A percentile compares a stretch with the other conserved stretches of the same genome.
phyloP scores from a whole-genome alignment of 768 basidiomycete species.

The Gymnopilus dilepis region DNA sequence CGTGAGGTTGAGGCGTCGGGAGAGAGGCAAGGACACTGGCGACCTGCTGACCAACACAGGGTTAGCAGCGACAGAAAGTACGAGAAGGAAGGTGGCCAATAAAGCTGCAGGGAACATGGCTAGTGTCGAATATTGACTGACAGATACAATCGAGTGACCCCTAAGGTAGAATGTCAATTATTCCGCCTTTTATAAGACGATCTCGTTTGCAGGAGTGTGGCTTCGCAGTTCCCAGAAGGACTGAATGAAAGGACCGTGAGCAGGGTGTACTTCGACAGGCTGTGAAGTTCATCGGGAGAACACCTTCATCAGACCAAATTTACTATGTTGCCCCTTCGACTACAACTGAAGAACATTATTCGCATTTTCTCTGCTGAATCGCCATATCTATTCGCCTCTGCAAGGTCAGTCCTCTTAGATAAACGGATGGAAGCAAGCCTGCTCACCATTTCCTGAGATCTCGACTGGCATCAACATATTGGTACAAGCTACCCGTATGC shows the following conservation, averaged over 20 bases:
- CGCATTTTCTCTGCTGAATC: neutral
- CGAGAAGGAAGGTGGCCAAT: conserved; percentile 50
- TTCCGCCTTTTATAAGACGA: neutral
- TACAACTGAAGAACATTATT: neutral
- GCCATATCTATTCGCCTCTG: neutral
- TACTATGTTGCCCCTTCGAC: neutral
- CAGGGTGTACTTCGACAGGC: neutral
- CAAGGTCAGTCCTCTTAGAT: neutral
- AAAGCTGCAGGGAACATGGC: conserved; percentile 37
- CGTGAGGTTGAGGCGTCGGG: conserved; percentile 56
- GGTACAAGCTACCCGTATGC: neutral
- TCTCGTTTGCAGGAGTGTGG: neutral
- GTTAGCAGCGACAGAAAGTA: conserved; percentile 49
- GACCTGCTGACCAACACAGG: conserved; percentile 47
- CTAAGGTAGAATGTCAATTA: neutral
- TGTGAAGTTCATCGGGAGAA: neutral
- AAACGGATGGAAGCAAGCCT: neutral
- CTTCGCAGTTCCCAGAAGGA: neutral
- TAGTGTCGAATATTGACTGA: neutral
- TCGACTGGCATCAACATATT: neutral
- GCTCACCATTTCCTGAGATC: neutral
- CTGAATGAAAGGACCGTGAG: neutral
- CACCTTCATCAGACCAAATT: neutral
- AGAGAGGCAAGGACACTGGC: conserved; percentile 53
- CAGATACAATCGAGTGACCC: neutral